Percentiles rank a stretch among this genome's conserved stretches.
Conservation (phyloP, 768 basidiomycete species). For the Terana coerulea region DNA sequence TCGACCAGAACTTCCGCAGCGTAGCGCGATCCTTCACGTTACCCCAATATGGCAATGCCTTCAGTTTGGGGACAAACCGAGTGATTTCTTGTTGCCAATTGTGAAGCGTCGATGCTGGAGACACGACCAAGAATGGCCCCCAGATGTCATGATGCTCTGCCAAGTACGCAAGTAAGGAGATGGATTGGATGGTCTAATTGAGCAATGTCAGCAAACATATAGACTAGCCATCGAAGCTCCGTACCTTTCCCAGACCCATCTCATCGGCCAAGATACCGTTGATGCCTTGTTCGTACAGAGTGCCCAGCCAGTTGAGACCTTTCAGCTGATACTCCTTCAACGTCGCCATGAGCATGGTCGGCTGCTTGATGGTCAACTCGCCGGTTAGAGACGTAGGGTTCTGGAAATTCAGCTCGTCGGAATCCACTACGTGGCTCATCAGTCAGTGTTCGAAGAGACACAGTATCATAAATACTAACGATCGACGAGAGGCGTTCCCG, state of each 20-base stretch:
- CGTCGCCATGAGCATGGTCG: slow-evolving; percentile 93
- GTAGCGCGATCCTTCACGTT: slow-evolving; percentile 94
- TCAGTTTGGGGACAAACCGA: slow-evolving; percentile 89
- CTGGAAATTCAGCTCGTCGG: slow-evolving; percentile 98
- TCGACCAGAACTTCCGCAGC: slow-evolving; percentile 95
- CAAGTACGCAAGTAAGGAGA: slow-evolving; percentile 91
- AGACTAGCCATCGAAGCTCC: neutral
- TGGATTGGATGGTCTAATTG: slow-evolving; percentile 90
- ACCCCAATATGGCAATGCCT: slow-evolving; percentile 98
- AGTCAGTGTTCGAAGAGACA: no score
- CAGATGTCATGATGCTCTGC: slow-evolving; percentile 98
- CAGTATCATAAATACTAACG: slow-evolving; percentile 42
- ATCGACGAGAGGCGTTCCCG: slow-evolving; percentile 58
- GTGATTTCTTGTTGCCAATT: slow-evolving; percentile 99
- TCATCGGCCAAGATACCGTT: slow-evolving; percentile 99
- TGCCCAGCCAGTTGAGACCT: slow-evolving; percentile 96
- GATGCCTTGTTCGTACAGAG: slow-evolving; percentile 97
- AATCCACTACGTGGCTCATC: slow-evolving; percentile 59
- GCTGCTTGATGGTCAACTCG: slow-evolving; percentile 82
- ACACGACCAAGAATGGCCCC: slow-evolving; percentile 98
- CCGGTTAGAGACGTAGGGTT: slow-evolving; percentile 91
- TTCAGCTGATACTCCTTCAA: slow-evolving; percentile 98
- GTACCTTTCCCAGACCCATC: slow-evolving; percentile 91
- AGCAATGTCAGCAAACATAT: neutral
- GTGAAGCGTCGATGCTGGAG: slow-evolving; percentile 94